These are phyloP conservation scores for Yamadazyma mexicana DNA, from an alignment of 1,139 yeast genomes.

Conservation along the genomic window DNA sequence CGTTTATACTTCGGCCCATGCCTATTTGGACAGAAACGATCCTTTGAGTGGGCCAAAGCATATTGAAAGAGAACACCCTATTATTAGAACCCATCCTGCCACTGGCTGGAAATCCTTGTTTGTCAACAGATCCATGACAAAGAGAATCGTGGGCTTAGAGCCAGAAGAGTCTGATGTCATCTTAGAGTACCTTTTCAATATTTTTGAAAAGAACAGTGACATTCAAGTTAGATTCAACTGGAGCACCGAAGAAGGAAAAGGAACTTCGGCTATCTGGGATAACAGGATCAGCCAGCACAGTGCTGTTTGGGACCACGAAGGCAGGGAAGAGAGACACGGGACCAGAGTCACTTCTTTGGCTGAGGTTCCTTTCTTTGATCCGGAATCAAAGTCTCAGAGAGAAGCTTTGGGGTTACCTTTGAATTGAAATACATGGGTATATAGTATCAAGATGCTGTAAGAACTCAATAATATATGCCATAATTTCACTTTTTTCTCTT, in stretches of 20 bases:
- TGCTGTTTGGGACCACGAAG: constrained; percentile 53
- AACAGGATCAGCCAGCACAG: constrained; percentile 53
- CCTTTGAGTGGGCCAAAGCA: constrained; percentile 37
- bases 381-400: constrained; percentile 53
- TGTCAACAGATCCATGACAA: constrained; percentile 32
- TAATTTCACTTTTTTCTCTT: no score
- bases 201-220: constrained; percentile 37
- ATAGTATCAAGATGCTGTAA: no score
- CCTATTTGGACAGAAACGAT: constrained; percentile 30
- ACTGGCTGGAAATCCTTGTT: constrained; percentile 43
- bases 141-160: constrained; percentile 19
- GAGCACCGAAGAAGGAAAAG: constrained; percentile 47
- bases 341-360: constrained; percentile 61
- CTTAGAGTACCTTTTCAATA: constrained; percentile 32
- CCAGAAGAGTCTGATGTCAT: constrained; percentile 31
- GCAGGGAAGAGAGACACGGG: constrained; percentile 45
- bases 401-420: constrained; percentile 48
- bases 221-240: constrained; percentile 57
- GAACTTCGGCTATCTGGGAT: constrained; percentile 61
- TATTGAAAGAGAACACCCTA: constrained; percentile 40
- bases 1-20: constrained; percentile 34
- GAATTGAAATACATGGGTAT: constrained; percentile 11
- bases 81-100: constrained; percentile 44
- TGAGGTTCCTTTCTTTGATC: constrained; percentile 54
- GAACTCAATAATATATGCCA: no score